Percentiles rank a stretch among this genome's conserved stretches.
phyloP scores from a whole-genome alignment of 805 yeast species.

The Metschnikowia dekortorum region DNA sequence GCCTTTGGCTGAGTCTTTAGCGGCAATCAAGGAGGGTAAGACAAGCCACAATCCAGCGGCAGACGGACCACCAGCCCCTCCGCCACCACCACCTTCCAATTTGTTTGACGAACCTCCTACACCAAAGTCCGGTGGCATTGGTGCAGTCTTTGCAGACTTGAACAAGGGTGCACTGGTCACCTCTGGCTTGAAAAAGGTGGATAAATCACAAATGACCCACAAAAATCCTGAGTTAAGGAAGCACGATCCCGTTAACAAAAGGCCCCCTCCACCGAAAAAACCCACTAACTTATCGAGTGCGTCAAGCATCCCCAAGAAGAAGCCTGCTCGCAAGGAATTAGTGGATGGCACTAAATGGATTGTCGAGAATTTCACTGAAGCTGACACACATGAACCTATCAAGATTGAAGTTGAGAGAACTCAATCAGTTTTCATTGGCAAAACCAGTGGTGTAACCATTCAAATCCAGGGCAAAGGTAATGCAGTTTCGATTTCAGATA shows the following conservation, averaged over 20 bases:
- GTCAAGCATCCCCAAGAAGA: conserved; percentile 38
- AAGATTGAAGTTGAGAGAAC: conserved; percentile 74
- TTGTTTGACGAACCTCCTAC: conserved; percentile 43
- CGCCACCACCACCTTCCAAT: conserved; percentile 80
- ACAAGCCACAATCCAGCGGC: conserved; percentile 30
- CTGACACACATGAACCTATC: conserved; percentile 47
- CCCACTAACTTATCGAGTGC: conserved; percentile 56
- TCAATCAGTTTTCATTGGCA: conserved; percentile 86
- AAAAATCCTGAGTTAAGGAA: conserved; percentile 80
- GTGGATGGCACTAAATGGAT: conserved; percentile 83
- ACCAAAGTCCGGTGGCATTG: conserved; percentile 48
- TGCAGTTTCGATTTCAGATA: conserved; percentile 74
- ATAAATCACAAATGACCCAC: conserved; percentile 89
- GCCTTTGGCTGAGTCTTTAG: conserved; percentile 49
- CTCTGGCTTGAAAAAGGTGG: conserved; percentile 84
- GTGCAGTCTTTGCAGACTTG: conserved; percentile 88
- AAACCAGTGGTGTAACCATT: conserved; percentile 66
- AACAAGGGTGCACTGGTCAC: conserved; percentile 84
- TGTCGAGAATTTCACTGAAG: conserved; percentile 68
- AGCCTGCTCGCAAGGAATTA: conserved; percentile 57
- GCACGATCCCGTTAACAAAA: conserved; percentile 42
- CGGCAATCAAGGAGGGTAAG: conserved; percentile 25
- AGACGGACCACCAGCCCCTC: conserved; percentile 73
- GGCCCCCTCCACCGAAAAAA: conserved; percentile 81
- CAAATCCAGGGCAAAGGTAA: conserved; percentile 89